Conservation (phyloP, 805 yeast genomes). For the Candida patagonica region DNA sequence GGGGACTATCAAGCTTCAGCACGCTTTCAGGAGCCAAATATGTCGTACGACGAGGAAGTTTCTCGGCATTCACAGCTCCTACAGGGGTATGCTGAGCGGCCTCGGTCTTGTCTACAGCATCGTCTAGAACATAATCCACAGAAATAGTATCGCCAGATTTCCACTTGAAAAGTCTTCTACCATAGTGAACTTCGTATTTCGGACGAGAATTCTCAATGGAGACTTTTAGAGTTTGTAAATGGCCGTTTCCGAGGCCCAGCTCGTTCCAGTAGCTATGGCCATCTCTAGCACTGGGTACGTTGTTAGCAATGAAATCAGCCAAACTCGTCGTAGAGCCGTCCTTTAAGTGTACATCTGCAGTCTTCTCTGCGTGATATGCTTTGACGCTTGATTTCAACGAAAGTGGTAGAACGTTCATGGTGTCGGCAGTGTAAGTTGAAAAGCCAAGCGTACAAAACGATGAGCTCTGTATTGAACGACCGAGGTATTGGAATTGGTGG, state of each 20-base stretch:
- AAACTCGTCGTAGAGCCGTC: slow-evolving; percentile 18
- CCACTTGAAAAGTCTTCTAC: slow-evolving; percentile 57
- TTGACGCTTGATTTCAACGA: slow-evolving; percentile 8
- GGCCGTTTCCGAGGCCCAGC: slow-evolving; percentile 62
- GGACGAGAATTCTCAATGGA: slow-evolving; percentile 44
- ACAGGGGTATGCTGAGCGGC: slow-evolving; percentile 24
- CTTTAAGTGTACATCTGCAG: slow-evolving; percentile 14
- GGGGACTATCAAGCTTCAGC: slow-evolving; percentile 18
- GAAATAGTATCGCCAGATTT: slow-evolving; percentile 57
- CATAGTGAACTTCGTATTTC: slow-evolving; percentile 55
- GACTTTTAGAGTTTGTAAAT: slow-evolving; percentile 68
- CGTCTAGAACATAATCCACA: slow-evolving; percentile 58
- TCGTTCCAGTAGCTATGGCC: slow-evolving; percentile 46
- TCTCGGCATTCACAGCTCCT: slow-evolving; percentile 24
- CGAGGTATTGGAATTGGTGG: too few relatives aligned
- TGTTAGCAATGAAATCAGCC: slow-evolving; percentile 26
- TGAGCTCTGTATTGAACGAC: too few relatives aligned
- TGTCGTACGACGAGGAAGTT: slow-evolving; percentile 45
- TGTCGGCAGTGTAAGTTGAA: too few relatives aligned
- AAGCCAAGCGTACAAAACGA: too few relatives aligned
- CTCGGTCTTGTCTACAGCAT: slow-evolving; percentile 22
- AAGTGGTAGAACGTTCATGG: slow-evolving; percentile 7
- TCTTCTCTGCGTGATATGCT: slow-evolving; percentile 20
- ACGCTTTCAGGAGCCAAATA: slow-evolving; percentile 42
- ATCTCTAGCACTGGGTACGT: slow-evolving; percentile 39